These are phyloP conservation scores for Alternaria sp. DNA, from an alignment of 2,329 filamentous ascomycete species.

Conservation along the genomic window DNA sequence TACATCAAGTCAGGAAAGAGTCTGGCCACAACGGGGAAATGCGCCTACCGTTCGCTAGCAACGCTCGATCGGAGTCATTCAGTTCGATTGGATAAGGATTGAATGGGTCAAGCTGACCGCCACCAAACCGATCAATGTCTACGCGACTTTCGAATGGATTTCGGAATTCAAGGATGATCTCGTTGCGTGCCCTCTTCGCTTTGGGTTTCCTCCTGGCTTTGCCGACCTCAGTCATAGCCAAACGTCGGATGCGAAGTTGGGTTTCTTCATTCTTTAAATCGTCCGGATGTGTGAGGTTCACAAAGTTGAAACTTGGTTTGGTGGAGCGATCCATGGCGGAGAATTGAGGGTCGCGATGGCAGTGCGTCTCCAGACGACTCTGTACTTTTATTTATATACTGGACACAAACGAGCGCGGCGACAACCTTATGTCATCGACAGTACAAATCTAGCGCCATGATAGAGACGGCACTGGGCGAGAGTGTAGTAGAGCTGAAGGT, in stretches of 20 bases:
- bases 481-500: constrained; percentile 12
- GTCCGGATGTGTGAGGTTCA: constrained; percentile 43
- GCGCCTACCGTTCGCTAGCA: constrained; percentile 38
- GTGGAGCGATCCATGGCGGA: constrained; percentile 34
- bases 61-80: constrained; percentile 29
- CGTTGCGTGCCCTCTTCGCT: constrained; percentile 34
- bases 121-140: constrained; percentile 30
- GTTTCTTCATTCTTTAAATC: constrained; percentile 44
- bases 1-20: constrained; percentile 24
- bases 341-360: background rate
- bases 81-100: constrained; percentile 36
- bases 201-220: constrained; percentile 38
- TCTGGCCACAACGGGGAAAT: background rate
- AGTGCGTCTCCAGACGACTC: background rate
- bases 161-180: constrained; percentile 40
- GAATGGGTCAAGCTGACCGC: constrained; percentile 37
- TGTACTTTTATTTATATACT: constrained; percentile 7
- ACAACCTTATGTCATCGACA: constrained; percentile 16
- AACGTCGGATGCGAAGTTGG: constrained; percentile 41
- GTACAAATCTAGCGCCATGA: constrained; percentile 3
- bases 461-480: constrained; percentile 6
- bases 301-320: constrained; percentile 40
- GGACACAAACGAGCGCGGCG: background rate
- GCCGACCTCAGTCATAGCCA: constrained; percentile 47
- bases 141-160: constrained; percentile 15